Base-by-base conservation (phyloP, 164 flowering plant species). In the Vitis amurensis region DNA sequence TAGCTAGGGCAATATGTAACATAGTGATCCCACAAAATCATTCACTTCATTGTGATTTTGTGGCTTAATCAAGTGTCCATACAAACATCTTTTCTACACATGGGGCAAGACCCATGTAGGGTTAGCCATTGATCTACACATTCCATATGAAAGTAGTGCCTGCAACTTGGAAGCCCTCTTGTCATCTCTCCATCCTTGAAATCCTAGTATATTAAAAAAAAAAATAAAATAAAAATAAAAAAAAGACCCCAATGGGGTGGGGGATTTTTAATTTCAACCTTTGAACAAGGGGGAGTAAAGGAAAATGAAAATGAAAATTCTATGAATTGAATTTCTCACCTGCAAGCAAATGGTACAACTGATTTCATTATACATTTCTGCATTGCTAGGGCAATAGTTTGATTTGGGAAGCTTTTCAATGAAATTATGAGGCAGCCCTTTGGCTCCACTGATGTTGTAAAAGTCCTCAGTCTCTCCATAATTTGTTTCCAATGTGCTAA, bases 91-190 rank as follows among this genome's bases (percentile, higher is more conserved):
- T 62, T 56, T 79, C 93, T 85, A 66, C 96, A 89, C 19, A 87
- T 62, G 6, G 96, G 96, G 77, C 96, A 91, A 11, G 86, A 74
- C 9, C 79, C 89, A 37, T 83, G 80, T 64, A 70, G 50, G 3
- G 49, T 59, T 10, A 89, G 80, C 93, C 97, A 93, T 76, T 73
- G 73, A 77, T 93, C 97, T 64, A 93, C 78, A 76, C 97, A 93
- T 1, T 50, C 50, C 73, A 76, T 9, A 71, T 93, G 98, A 74
- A 87, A 93, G 1, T 60, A 55, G 61, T 91, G 98, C 13, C 73
- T 68, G 58, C 98, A 93, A 1, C 50, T 75, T 8, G 89, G 91
- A 31, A 93, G 82, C 23, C 49, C 77, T 73, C 90, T 87, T 55
- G 76, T 79, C 16, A 10, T 50, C 8, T 93, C 88, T 49, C 87